Evolutionary conservation across 202 grass and related monocot species (phyloP).

Genomic region (Digitaria exilis): DNA sequence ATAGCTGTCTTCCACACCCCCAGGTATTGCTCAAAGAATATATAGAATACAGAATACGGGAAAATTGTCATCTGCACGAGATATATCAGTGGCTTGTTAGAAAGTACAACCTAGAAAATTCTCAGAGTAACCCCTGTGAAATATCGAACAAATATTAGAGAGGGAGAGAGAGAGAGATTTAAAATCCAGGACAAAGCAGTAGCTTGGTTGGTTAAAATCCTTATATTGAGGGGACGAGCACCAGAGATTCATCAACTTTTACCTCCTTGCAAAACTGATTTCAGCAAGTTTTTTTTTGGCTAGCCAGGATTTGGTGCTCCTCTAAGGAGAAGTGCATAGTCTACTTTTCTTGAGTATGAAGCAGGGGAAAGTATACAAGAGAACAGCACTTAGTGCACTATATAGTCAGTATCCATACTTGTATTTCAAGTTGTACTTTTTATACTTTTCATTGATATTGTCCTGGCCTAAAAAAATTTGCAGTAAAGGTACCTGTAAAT

Average conservation of each 20-base stretch:
- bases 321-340: neutral
- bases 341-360: slow-evolving; percentile 2
- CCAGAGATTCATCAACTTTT: neutral
- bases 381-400: slow-evolving; percentile 1
- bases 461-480: slow-evolving; percentile 16
- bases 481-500: slow-evolving; percentile 71
- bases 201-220: neutral
- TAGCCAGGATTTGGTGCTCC: neutral
- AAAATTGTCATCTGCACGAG: slow-evolving; percentile 87
- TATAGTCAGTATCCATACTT: slow-evolving; percentile 22
- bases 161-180: neutral
- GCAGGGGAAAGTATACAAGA: neutral
- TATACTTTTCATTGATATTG: neutral
- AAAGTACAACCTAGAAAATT: slow-evolving; percentile 19
- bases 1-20: slow-evolving; percentile 92
- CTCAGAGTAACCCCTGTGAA: neutral
- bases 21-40: slow-evolving; percentile 99
- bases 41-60: slow-evolving; percentile 97
- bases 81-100: slow-evolving; percentile 31
- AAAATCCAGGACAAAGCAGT: neutral
- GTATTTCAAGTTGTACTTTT: slow-evolving; percentile 31
- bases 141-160: neutral
- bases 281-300: neutral
- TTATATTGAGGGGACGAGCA: neutral
- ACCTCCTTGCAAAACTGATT: neutral